Conservation (phyloP, 1,139 yeast genomes). For the Kodamaea plutei region DNA sequence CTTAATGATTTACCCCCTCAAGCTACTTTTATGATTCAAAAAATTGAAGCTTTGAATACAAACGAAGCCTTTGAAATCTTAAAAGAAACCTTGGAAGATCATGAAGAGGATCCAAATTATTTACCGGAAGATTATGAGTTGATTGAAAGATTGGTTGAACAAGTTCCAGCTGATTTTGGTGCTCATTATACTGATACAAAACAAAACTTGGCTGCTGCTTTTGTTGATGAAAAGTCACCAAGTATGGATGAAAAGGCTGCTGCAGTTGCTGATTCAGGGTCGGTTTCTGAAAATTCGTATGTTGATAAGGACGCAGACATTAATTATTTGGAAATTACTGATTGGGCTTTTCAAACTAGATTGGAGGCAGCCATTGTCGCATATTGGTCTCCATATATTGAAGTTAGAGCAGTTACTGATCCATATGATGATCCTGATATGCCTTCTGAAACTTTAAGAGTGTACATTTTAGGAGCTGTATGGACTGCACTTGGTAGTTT, state of each 20-base stretch:
- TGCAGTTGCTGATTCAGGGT: neutral
- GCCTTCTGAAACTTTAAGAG: conserved; percentile 54
- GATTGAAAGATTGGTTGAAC: conserved; percentile 7
- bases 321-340: conserved; percentile 7
- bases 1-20: conserved; percentile 30
- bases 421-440: conserved; percentile 48
- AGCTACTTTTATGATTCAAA: conserved; percentile 20
- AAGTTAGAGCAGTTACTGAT: conserved; percentile 56
- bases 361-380: conserved; percentile 30
- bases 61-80: conserved; percentile 19
- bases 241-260: neutral
- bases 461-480: conserved; percentile 50
- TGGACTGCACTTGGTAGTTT: conserved; percentile 57
- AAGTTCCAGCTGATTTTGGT: conserved; percentile 5
- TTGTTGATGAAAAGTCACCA: conserved; percentile 1
- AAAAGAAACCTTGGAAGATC: conserved; percentile 14
- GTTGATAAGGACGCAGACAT: too few relatives aligned
- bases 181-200: too few relatives aligned
- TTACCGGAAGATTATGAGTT: conserved; percentile 16
- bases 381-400: conserved; percentile 60
- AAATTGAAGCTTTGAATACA: conserved; percentile 15
- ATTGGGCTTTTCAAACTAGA: conserved; percentile 16
- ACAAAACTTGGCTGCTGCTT: neutral
- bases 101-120: conserved; percentile 23
- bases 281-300: neutral